Percentiles rank a stretch among this genome's conserved stretches.
Conservation (phyloP, 73 alveolate species). For the Tetrahymena borealis region DNA sequence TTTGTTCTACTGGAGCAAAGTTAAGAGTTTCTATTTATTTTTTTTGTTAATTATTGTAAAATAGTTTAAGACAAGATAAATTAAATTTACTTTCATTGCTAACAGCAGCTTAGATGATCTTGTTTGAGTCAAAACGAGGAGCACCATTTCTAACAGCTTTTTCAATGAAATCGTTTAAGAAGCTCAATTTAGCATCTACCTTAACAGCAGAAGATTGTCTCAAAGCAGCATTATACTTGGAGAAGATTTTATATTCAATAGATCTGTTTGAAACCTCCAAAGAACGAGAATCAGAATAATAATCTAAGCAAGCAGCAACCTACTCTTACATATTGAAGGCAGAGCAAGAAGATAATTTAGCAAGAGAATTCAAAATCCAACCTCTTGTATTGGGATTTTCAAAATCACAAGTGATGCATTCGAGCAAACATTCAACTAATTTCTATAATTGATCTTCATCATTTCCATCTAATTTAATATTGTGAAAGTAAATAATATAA, state of each 20-base stretch:
- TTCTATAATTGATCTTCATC: conserved; percentile 18
- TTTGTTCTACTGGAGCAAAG: conserved; percentile 2
- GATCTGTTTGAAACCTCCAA: conserved; percentile 28
- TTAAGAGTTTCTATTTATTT: not conserved
- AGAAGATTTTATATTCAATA: conserved; percentile 7
- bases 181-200: conserved; percentile 17
- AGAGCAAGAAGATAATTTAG: conserved; percentile 30
- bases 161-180: conserved; percentile 15
- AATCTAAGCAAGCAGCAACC: conserved; percentile 12
- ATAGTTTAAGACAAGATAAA: not conserved
- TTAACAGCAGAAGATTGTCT: conserved; percentile 4
- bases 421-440: not conserved
- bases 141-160: conserved; percentile 18
- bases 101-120: conserved; percentile 29
- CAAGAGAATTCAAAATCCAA: conserved; percentile 28
- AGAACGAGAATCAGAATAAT: not conserved
- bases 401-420: not conserved
- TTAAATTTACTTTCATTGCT: conserved; percentile 3
- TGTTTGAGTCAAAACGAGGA: conserved; percentile 6
- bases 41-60: not conserved
- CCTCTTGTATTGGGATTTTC: conserved; percentile 14
- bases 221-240: conserved; percentile 38
- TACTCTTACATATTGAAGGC: conserved; percentile 36
- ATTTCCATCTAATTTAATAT: conserved; percentile 20
- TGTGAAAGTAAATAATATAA: not conserved